Percentiles rank a stretch among this genome's conserved stretches.
These are phyloP conservation scores for Chytriomyces hyalinus DNA, from an alignment of 192 early-diverging fungal species.

Conservation along the genomic window DNA sequence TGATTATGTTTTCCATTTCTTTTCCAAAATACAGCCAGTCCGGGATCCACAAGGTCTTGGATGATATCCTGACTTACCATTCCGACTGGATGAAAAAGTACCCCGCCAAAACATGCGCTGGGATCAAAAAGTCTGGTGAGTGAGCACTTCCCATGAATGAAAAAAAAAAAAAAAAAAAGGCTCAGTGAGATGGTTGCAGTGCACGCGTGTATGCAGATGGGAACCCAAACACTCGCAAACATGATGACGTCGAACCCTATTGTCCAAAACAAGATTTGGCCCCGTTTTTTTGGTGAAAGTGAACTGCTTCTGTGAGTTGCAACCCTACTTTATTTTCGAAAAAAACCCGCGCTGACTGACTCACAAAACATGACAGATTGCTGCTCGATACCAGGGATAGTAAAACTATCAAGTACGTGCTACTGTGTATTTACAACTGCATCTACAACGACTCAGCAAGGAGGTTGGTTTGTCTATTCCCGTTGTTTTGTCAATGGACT, in stretches of 20 bases:
- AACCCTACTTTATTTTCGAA: slow-evolving; percentile 19
- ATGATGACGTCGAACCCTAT: slow-evolving; percentile 58
- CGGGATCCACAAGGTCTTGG: slow-evolving; percentile 42
- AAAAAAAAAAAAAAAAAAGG: background rate
- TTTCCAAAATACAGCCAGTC: slow-evolving; percentile 35
- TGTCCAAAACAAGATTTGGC: slow-evolving; percentile 52
- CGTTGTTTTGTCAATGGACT: background rate
- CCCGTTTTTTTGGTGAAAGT: slow-evolving; percentile 47
- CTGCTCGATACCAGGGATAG: slow-evolving; percentile 40
- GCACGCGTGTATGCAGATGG: slow-evolving; percentile 47
- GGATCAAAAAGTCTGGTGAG: slow-evolving; percentile 36
- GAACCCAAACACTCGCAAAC: slow-evolving; percentile 53
- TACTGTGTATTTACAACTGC: slow-evolving; percentile 53
- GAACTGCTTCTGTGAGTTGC: slow-evolving; percentile 46
- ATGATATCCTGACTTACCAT: slow-evolving; percentile 47
- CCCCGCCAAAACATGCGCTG: slow-evolving; percentile 37
- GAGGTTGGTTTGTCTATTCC: slow-evolving; percentile 28
- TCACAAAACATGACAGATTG: slow-evolving; percentile 31
- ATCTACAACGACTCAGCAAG: slow-evolving; percentile 41
- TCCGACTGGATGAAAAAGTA: slow-evolving; percentile 44
- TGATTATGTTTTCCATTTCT: background rate
- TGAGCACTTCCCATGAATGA: background rate
- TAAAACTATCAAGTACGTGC: slow-evolving; percentile 42
- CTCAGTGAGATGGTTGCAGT: slow-evolving; percentile 13
- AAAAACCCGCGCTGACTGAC: background rate